These are phyloP conservation scores for Malassezia vespertilionis DNA, from an alignment of 1,284 basidiomycete species.

Conservation along the genomic window DNA sequence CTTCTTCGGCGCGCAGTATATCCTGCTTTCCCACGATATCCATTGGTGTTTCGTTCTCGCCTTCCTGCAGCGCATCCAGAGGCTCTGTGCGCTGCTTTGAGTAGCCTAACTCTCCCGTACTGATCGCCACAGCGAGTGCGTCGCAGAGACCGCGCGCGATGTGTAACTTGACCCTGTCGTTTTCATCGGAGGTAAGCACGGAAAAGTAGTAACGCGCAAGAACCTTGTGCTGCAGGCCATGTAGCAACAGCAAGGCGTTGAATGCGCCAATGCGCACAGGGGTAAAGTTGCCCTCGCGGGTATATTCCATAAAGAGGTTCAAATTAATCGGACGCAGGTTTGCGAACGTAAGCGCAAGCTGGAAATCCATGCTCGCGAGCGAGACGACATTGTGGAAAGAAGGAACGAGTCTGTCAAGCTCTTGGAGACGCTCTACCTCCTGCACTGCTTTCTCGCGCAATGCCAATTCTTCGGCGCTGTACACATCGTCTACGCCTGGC, in stretches of 20 bases:
- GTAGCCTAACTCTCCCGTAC: slow-evolving; percentile 56
- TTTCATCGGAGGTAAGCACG: slow-evolving; percentile 78
- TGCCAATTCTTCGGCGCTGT: slow-evolving; percentile 27
- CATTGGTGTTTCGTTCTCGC: neutral
- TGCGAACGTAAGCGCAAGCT: slow-evolving; percentile 26
- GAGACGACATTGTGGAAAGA: slow-evolving; percentile 90
- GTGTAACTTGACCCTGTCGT: slow-evolving; percentile 67
- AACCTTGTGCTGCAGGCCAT: slow-evolving; percentile 54
- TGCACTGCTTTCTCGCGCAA: slow-evolving; percentile 27
- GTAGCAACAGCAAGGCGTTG: slow-evolving; percentile 80
- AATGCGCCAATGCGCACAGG: slow-evolving; percentile 85
- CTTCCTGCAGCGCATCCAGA: neutral
- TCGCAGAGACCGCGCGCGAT: slow-evolving; percentile 76
- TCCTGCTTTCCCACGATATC: slow-evolving; percentile 10
- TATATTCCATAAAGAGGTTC: slow-evolving; percentile 72
- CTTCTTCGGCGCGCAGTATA: slow-evolving; percentile 17
- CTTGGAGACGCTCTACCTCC: slow-evolving; percentile 72
- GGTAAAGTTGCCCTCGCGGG: slow-evolving; percentile 64
- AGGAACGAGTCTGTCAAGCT: slow-evolving; percentile 87
- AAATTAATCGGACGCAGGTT: slow-evolving; percentile 67
- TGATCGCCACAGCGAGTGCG: slow-evolving; percentile 71
- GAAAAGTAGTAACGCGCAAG: slow-evolving; percentile 78
- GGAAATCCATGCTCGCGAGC: slow-evolving; percentile 54
- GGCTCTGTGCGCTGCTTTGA: slow-evolving; percentile 21
- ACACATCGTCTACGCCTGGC: slow-evolving; percentile 25